These are phyloP conservation scores for Chlorella sp. DNA, from an alignment of 139 green algal genomes.

Conservation along the genomic window DNA sequence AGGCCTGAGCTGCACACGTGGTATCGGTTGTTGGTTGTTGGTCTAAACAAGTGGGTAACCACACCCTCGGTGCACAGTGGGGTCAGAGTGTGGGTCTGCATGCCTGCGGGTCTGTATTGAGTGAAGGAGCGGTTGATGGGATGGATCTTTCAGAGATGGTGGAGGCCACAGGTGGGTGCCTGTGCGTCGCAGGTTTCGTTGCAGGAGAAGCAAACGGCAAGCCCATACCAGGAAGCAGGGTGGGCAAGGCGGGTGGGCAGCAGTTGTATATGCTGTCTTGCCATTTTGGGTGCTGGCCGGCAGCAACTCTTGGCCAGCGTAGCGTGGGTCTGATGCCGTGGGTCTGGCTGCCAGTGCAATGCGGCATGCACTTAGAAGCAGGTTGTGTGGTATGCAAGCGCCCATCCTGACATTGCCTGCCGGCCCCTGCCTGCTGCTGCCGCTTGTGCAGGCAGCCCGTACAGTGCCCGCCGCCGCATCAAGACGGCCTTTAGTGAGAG, in stretches of 20 bases:
- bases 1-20: too few species aligned
- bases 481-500: constrained; percentile 8
- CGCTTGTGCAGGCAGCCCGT: constrained; percentile 1
- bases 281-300: not conserved
- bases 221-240: too few species aligned
- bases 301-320: not conserved
- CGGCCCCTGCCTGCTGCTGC: not conserved
- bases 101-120: too few species aligned
- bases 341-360: too few species aligned
- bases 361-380: not conserved
- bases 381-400: not conserved
- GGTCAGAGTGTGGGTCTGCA: too few species aligned
- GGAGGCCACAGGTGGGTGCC: constrained; percentile 2
- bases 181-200: too few species aligned
- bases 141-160: constrained; percentile 23
- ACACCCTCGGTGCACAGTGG: too few species aligned
- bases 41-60: too few species aligned
- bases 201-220: too few species aligned
- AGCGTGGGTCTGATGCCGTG: too few species aligned
- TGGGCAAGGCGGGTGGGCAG: not conserved
- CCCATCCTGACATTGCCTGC: not conserved
- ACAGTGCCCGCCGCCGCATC: constrained; percentile 6
- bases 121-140: constrained; percentile 19
- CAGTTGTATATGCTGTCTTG: not conserved
- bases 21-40: too few species aligned